phyloP scores from a whole-genome alignment of 1,284 basidiomycete species.

The Sporisorium graminicola region DNA sequence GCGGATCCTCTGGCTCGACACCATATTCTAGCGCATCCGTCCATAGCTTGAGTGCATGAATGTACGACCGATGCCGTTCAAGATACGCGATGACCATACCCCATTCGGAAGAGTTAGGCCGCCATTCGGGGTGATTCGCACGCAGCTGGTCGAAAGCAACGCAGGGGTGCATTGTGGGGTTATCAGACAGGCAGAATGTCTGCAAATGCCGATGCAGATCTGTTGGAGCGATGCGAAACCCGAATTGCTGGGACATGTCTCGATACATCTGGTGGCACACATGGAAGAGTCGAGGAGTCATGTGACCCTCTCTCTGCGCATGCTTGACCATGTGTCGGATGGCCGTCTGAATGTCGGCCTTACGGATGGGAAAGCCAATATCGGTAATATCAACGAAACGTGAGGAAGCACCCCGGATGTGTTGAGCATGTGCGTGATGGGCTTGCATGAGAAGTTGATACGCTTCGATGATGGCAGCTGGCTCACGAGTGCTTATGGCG shows the following conservation, averaged over 20 bases:
- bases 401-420: conserved; percentile 11
- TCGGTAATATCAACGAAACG: neutral
- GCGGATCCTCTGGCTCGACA: conserved; percentile 5
- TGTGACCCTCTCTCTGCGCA: conserved; percentile 8
- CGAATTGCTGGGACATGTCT: conserved; percentile 33
- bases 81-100: conserved; percentile 40
- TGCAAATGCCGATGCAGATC: conserved; percentile 43
- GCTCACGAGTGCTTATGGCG: conserved; percentile 10
- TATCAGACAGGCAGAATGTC: conserved; percentile 9
- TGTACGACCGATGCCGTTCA: conserved; percentile 7
- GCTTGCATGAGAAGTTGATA: conserved; percentile 23
- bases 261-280: conserved; percentile 36
- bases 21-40: conserved; percentile 12
- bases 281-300: conserved; percentile 1
- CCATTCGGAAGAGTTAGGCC: conserved; percentile 37
- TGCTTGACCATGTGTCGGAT: conserved; percentile 20
- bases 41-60: conserved; percentile 23
- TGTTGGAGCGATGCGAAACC: conserved; percentile 23
- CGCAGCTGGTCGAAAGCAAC: conserved; percentile 25
- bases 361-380: conserved; percentile 33
- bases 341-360: conserved; percentile 35
- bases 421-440: conserved; percentile 8
- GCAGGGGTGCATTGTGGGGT: conserved; percentile 8
- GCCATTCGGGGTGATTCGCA: conserved; percentile 32
- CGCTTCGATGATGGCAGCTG: conserved; percentile 9